phyloP scores from a whole-genome alignment of 108 stramenopile species.

The Pseudonitzschia multiseries region DNA sequence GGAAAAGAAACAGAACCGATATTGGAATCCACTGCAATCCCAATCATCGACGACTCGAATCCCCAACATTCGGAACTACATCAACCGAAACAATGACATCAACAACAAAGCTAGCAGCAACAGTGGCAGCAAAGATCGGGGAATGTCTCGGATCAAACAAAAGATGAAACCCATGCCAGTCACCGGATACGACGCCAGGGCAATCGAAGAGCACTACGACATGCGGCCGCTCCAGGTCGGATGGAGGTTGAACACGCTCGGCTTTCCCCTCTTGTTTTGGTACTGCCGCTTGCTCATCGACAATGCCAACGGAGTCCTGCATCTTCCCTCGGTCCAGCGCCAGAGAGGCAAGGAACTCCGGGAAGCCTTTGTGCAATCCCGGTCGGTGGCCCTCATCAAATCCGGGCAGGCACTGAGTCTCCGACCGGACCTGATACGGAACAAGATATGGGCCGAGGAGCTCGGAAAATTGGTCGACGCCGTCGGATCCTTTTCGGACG shows the following conservation, averaged over 20 bases:
- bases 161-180: conserved; percentile 64
- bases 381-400: conserved; percentile 73
- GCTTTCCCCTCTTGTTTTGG: conserved; percentile 77
- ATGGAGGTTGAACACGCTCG: conserved; percentile 71
- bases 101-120: background rate
- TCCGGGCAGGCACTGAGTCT: conserved; percentile 83
- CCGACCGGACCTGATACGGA: conserved; percentile 76
- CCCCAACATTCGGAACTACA: conserved; percentile 3
- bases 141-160: conserved; percentile 12
- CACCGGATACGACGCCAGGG: conserved; percentile 72
- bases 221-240: conserved; percentile 70
- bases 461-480: conserved; percentile 85
- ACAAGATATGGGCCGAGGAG: conserved; percentile 80
- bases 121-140: conserved; percentile 9
- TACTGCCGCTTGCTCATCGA: conserved; percentile 73
- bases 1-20: conserved; percentile 4
- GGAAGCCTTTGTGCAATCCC: conserved; percentile 61
- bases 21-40: conserved; percentile 11
- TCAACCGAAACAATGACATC: background rate
- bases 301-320: conserved; percentile 48
- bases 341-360: conserved; percentile 73
- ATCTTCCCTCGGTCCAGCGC: conserved; percentile 55
- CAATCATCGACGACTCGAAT: background rate
- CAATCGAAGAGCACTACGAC: conserved; percentile 69
- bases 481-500: conserved; percentile 77